phyloP scores from a whole-genome alignment of 2,329 filamentous ascomycete species.

The Aspergillus glaucus region DNA sequence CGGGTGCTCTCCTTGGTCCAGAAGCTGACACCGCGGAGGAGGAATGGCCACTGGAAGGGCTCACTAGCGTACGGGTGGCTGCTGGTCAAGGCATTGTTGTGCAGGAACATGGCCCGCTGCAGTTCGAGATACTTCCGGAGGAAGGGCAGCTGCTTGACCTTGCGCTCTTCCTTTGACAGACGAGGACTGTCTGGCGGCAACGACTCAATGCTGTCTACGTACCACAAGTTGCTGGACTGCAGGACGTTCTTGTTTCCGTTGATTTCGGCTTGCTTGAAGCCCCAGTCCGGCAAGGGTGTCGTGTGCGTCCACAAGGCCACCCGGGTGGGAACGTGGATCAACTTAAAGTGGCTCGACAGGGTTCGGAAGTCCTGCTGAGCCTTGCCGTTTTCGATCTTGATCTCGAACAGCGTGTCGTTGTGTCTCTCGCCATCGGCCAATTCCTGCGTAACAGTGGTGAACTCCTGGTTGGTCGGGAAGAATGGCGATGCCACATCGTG shows the following conservation, averaged over 20 bases:
- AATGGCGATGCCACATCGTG: slow-evolving; percentile 97
- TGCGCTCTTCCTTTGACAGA: slow-evolving; percentile 65
- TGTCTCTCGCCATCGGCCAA: slow-evolving; percentile 66
- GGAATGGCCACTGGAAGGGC: slow-evolving; percentile 96
- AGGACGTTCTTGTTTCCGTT: slow-evolving; percentile 96
- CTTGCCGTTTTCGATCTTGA: slow-evolving; percentile 84
- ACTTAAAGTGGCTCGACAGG: slow-evolving; percentile 87
- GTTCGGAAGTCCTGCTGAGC: slow-evolving; percentile 77
- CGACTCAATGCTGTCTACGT: slow-evolving; percentile 83
- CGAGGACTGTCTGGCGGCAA: slow-evolving; percentile 66
- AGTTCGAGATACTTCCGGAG: slow-evolving; percentile 92
- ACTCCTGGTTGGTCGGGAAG: slow-evolving; percentile 97
- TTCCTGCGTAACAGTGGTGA: slow-evolving; percentile 71
- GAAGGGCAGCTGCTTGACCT: slow-evolving; percentile 82
- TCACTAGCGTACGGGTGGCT: slow-evolving; percentile 93
- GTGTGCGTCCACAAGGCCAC: slow-evolving; percentile 99
- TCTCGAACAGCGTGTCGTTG: slow-evolving; percentile 89
- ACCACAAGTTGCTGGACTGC: slow-evolving; percentile 90
- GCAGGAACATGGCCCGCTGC: slow-evolving; percentile 97
- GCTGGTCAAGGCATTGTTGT: slow-evolving; percentile 96
- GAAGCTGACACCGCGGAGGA: slow-evolving; percentile 95
- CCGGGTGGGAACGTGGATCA: slow-evolving; percentile 88
- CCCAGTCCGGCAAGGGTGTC: slow-evolving; percentile 94
- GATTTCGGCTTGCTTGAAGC: slow-evolving; percentile 94
- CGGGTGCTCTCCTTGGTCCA: slow-evolving; percentile 95